Conservation (phyloP, 2,329 filamentous ascomycete species). For the Tolypocladium endophyticum region DNA sequence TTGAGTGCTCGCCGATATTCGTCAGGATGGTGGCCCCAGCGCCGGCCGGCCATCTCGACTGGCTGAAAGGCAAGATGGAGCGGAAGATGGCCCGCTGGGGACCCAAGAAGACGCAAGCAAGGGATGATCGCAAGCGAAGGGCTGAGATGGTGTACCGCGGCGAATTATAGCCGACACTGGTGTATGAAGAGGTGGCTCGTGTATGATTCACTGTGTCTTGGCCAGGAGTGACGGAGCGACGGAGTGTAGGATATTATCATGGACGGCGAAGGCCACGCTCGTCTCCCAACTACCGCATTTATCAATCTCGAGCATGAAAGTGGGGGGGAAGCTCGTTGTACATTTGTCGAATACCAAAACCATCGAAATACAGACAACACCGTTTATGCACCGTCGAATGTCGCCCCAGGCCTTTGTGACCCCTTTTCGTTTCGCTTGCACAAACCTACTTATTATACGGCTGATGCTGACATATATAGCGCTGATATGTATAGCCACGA, state of each 20-base stretch:
- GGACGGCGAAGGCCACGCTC: not conserved
- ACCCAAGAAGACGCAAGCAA: slow-evolving; percentile 40
- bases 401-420: not conserved
- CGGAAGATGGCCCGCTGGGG: slow-evolving; percentile 47
- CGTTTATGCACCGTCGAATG: not conserved
- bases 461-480: not conserved
- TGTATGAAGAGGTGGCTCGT: not conserved
- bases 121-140: slow-evolving; percentile 44
- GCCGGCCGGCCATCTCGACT: slow-evolving; percentile 34
- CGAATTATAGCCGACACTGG: slow-evolving; percentile 30
- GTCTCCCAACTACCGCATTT: not conserved
- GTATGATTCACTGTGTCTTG: not conserved
- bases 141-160: slow-evolving; percentile 40
- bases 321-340: not conserved
- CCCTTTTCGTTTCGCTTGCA: not conserved
- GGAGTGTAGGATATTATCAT: slow-evolving; percentile 2
- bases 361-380: not conserved
- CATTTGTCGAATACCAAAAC: not conserved
- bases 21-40: slow-evolving; percentile 47
- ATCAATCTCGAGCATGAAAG: not conserved
- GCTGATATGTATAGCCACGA: not conserved
- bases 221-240: not conserved
- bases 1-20: slow-evolving; percentile 44
- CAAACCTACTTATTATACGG: not conserved
- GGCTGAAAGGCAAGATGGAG: slow-evolving; percentile 33